phyloP scores from a whole-genome alignment of 2,329 filamentous ascomycete genomes.

The Exophiala sp. region DNA sequence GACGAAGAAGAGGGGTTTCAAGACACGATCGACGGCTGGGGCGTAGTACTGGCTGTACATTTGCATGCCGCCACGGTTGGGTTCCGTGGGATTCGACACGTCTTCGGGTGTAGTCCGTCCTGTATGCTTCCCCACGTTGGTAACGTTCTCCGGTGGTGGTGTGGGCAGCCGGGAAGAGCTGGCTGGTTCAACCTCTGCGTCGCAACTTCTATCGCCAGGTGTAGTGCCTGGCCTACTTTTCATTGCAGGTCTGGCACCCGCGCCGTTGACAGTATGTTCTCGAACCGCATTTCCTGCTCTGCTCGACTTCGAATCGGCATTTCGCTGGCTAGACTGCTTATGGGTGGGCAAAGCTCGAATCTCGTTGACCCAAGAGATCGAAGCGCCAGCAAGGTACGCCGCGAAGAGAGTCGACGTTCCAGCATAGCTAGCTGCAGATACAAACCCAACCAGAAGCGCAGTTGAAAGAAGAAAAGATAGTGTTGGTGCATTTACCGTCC shows the following conservation, averaged over 20 bases:
- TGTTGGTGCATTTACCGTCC: conserved; percentile 28
- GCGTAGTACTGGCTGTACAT: conserved; percentile 49
- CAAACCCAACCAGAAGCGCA: conserved; percentile 43
- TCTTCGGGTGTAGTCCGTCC: background rate
- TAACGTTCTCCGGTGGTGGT: conserved; percentile 7
- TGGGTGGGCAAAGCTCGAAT: background rate
- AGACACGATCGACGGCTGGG: conserved; percentile 47
- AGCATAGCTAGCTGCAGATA: conserved; percentile 51
- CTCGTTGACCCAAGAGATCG: conserved; percentile 50
- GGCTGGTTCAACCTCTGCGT: background rate
- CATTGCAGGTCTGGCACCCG: background rate
- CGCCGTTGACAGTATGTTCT: too few relatives aligned
- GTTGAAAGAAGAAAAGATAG: conserved; percentile 42
- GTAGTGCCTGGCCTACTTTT: background rate
- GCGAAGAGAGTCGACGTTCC: conserved; percentile 57
- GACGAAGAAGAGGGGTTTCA: conserved; percentile 71
- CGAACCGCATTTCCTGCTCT: too few relatives aligned
- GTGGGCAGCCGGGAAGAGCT: background rate
- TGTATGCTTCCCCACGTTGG: background rate
- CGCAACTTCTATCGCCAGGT: too few relatives aligned
- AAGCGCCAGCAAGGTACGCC: conserved; percentile 55
- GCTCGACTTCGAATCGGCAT: too few relatives aligned
- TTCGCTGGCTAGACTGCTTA: background rate
- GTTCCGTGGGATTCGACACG: background rate
- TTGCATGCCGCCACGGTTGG: conserved; percentile 25